Percentiles rank a stretch among this genome's conserved stretches.
Conservation (phyloP, 257 asterid species). For the Cordia subcordata region DNA sequence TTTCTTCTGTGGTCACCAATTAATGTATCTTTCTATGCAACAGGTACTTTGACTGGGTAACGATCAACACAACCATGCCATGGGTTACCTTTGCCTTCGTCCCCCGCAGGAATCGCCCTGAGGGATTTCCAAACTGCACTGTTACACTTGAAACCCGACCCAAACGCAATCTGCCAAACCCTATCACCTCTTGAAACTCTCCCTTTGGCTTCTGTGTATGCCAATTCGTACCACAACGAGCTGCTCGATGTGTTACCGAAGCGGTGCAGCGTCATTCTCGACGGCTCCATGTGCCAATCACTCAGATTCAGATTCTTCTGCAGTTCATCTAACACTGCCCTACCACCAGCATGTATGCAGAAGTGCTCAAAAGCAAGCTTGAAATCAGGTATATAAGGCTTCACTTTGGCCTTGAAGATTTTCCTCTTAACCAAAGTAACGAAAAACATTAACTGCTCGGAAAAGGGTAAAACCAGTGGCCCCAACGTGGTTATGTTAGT, state of each 20-base stretch:
- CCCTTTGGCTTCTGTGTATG: slow-evolving; percentile 55
- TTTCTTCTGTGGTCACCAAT: too few species aligned
- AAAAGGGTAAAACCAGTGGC: slow-evolving; percentile 40
- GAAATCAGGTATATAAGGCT: slow-evolving; percentile 48
- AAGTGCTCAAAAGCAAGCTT: slow-evolving; percentile 45
- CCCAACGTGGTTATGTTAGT: slow-evolving; percentile 41
- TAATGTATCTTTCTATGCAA: too few species aligned
- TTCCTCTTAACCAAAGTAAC: slow-evolving; percentile 27
- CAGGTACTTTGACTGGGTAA: slow-evolving; percentile 37
- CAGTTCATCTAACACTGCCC: slow-evolving; percentile 47
- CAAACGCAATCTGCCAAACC: slow-evolving; percentile 61
- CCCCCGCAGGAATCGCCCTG: slow-evolving; percentile 13
- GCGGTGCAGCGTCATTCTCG: slow-evolving; percentile 53
- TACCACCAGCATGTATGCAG: slow-evolving; percentile 52
- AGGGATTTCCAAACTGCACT: slow-evolving; percentile 48
- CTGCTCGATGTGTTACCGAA: slow-evolving; percentile 66
- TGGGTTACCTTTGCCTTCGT: slow-evolving; percentile 33
- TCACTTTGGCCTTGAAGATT: slow-evolving; percentile 20
- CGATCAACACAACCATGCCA: slow-evolving; percentile 41
- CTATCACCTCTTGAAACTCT: slow-evolving; percentile 43
- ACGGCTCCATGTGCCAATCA: slow-evolving; percentile 49
- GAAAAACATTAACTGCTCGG: slow-evolving; percentile 39
- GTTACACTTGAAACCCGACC: slow-evolving; percentile 64
- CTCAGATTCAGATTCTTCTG: slow-evolving; percentile 38
- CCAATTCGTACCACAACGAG: slow-evolving; percentile 52